Conservation (phyloP, 139 green algal species). For the Diplosphaera chodatii region DNA sequence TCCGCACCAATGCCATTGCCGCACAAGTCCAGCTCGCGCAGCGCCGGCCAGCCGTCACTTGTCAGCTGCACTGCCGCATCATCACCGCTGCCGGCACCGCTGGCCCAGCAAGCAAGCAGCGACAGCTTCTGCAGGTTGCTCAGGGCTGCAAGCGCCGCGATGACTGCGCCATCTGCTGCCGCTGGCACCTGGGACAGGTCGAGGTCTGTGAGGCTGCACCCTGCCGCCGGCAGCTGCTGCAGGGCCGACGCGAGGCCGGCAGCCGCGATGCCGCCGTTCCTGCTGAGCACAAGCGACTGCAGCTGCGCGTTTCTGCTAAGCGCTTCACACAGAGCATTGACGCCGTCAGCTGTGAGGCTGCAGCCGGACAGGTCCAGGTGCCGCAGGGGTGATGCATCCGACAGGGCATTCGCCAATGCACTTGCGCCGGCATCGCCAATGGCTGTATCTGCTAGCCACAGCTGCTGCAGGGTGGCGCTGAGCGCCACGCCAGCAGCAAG, state of each 20-base stretch:
- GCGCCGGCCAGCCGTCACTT: background rate
- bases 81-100: background rate
- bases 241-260: conserved; percentile 2
- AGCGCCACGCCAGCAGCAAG: background rate
- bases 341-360: conserved; percentile 11
- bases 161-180: background rate
- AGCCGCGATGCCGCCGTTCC: conserved; percentile 18
- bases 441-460: conserved; percentile 1
- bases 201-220: background rate
- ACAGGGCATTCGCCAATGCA: background rate
- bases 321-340: conserved; percentile 3
- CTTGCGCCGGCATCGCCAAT: conserved; percentile 8
- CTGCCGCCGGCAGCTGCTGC: conserved; percentile 1
- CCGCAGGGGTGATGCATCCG: conserved; percentile 1
- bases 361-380: conserved; percentile 5
- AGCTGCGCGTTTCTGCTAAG: conserved; percentile 15
- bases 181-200: background rate
- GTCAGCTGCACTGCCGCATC: conserved; percentile 6
- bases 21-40: conserved; percentile 36
- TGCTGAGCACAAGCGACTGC: conserved; percentile 18
- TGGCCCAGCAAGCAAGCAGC: conserved; percentile 19
- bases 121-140: conserved; percentile 7
- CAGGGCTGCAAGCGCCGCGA: background rate
- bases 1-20: conserved; percentile 16
- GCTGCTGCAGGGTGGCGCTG: conserved; percentile 5